A percentile compares a stretch with the other conserved stretches of the same genome.
Conservation (phyloP, 75 land plant species). For the Picea glauca region DNA sequence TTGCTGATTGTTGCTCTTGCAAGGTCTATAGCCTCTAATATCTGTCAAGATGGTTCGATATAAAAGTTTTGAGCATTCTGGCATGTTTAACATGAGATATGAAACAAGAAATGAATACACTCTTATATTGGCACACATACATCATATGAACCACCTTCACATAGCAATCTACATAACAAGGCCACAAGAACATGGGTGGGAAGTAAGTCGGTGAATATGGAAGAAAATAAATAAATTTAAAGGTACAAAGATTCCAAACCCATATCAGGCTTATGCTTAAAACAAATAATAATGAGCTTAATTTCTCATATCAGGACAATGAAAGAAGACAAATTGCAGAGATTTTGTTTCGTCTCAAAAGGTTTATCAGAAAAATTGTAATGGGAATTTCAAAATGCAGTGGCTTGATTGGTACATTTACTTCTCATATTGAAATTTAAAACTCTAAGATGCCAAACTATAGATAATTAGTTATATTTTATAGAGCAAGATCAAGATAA, state of each 20-base stretch:
- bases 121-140: background rate
- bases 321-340: background rate
- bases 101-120: background rate
- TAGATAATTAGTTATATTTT: background rate
- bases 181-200: background rate
- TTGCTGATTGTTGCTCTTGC: conserved; percentile 84
- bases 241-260: too few relatives aligned
- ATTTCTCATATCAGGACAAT: too few relatives aligned
- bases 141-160: background rate
- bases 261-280: background rate
- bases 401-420: background rate
- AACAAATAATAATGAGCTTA: background rate
- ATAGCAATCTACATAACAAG: background rate
- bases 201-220: background rate
- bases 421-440: background rate
- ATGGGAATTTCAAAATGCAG: background rate
- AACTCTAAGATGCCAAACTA: background rate
- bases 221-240: background rate
- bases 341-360: background rate
- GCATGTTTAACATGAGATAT: background rate
- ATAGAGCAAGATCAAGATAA: background rate
- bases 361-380: background rate
- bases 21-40: conserved; percentile 75
- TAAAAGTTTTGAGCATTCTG: background rate
- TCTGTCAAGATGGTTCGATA: conserved; percentile 39